Evolutionary conservation across 2,329 filamentous ascomycete genomes (phyloP), one percentile per base, ranked within the genome.

Genomic region (Sarocladiaceae sp.): DNA sequence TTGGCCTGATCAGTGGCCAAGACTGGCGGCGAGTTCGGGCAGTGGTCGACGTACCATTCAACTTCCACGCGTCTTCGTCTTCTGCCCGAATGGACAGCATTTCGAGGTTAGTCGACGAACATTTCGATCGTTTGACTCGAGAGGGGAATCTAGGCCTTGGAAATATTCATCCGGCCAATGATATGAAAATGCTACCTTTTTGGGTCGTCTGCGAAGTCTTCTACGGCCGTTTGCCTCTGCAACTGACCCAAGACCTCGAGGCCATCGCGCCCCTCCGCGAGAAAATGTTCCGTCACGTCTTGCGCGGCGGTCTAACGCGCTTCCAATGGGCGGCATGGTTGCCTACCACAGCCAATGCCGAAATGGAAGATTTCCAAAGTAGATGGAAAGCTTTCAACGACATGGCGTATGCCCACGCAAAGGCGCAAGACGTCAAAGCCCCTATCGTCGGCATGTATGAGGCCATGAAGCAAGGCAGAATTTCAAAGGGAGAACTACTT

Each of bases 1-100:
- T 73, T 0, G 69, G 69, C 1, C 54, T 72, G 1, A 53, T 70
- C 44, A 68, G 58, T 33, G 48, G 52, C 2, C 19, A 49, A 3
- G 44, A 57, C 18, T 69, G 60, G 61, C 44, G 50, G 43, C 43
- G 33, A 11, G 21, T 65, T 1, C 51, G 54, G 10, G 34, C 48
- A 3, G 48, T 48, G 11, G 27, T 23, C 45, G 50, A 10, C 54
- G 58, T 33, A 12, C 43, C 11, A 46, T 55, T 56, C 27, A 35
- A 45, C 19, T 40, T 12, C 49, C n/a, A n/a, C n/a, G n/a, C n/a
- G n/a, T 37, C 32, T 45, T 23, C 27, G n/a, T 33, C 31, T 16
- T 12, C 18, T 6, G 18, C 31, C 6, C 18, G 18, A 6, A 33
- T 33, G 12, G 12, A 33, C n/a, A 12, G 18, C 12, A 33, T 33